These are phyloP conservation scores for Globisporangium uncinulatum DNA, from an alignment of 352 stramenopile species.

Conservation along the genomic window DNA sequence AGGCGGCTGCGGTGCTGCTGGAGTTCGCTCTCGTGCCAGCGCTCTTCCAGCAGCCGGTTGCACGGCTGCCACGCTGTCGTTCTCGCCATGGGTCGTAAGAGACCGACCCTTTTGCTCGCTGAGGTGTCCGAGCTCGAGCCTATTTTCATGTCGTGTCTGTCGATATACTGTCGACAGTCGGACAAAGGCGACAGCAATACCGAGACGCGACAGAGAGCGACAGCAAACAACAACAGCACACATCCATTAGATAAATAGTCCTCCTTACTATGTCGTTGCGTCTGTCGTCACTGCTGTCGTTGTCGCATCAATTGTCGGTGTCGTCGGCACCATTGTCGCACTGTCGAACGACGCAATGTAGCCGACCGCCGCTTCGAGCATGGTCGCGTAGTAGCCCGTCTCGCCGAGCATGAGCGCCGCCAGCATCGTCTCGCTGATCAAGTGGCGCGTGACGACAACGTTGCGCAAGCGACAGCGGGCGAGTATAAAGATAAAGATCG, in stretches of 20 bases:
- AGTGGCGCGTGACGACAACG: constrained; percentile 47
- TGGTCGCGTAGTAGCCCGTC: constrained; percentile 77
- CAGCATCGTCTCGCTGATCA: constrained; percentile 79
- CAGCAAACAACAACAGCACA: too few relatives aligned
- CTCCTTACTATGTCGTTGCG: too few relatives aligned
- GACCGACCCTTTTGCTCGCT: too few relatives aligned
- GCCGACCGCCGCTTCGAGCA: constrained; percentile 66
- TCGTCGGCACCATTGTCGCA: not conserved
- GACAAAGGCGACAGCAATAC: too few relatives aligned
- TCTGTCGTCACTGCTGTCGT: not conserved
- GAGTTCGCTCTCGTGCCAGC: constrained; percentile 29
- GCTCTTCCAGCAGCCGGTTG: constrained; percentile 39
- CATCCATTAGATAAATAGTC: too few relatives aligned
- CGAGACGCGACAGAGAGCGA: too few relatives aligned
- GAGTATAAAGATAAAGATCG: constrained; percentile 77
- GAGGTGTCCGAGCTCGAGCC: too few relatives aligned
- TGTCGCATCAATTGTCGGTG: not conserved
- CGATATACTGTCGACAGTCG: too few relatives aligned
- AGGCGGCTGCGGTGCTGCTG: constrained; percentile 38
- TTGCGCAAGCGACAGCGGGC: constrained; percentile 46
- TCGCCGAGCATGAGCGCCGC: constrained; percentile 69
- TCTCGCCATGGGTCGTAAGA: not conserved
- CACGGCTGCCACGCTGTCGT: constrained; percentile 33
- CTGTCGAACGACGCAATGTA: constrained; percentile 47
- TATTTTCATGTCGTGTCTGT: too few relatives aligned